Conservation (phyloP, 805 yeast genomes). For the Torulaspora delbrueckii region DNA sequence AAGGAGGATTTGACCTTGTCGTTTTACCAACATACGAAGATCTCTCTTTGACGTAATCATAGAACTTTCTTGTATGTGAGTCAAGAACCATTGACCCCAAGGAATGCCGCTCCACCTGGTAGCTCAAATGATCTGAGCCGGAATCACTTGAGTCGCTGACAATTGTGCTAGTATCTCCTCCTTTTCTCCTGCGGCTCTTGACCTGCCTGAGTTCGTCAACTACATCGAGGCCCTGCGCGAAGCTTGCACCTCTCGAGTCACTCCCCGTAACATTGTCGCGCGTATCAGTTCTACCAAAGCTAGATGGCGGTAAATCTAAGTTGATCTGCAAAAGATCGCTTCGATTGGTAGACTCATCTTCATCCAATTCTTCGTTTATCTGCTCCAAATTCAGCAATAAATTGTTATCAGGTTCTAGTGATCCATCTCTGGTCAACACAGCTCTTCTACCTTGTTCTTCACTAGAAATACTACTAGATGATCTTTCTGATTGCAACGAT, state of each 20-base stretch:
- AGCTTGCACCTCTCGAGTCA: neutral
- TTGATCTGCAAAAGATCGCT: slow-evolving; percentile 20
- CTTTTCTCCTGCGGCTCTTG: neutral
- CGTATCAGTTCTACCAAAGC: slow-evolving; percentile 26
- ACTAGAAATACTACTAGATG: slow-evolving; percentile 25
- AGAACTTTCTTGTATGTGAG: slow-evolving; percentile 28
- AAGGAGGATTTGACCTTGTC: slow-evolving; percentile 18
- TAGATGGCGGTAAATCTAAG: slow-evolving; percentile 32
- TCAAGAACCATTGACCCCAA: slow-evolving; percentile 16
- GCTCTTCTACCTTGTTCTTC: slow-evolving; percentile 28
- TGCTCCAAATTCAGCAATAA: slow-evolving; percentile 27
- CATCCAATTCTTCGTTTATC: slow-evolving; percentile 30
- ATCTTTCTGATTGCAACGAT: slow-evolving; percentile 16
- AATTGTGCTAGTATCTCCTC: slow-evolving; percentile 2
- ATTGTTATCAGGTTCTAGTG: slow-evolving; percentile 11
- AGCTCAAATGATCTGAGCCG: neutral
- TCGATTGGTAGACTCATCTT: slow-evolving; percentile 7
- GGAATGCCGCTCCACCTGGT: neutral
- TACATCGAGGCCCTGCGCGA: slow-evolving; percentile 16
- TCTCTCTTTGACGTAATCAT: slow-evolving; percentile 28
- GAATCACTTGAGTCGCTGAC: neutral
- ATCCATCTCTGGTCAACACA: slow-evolving; percentile 6
- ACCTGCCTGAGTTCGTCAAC: slow-evolving; percentile 22
- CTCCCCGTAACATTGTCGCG: slow-evolving; percentile 17
- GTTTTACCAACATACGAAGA: slow-evolving; percentile 20